Percentiles rank a stretch among this genome's conserved stretches.
These are phyloP conservation scores for Cucurbita ficifolia DNA, from an alignment of 306 rosid species.

Conservation along the genomic window DNA sequence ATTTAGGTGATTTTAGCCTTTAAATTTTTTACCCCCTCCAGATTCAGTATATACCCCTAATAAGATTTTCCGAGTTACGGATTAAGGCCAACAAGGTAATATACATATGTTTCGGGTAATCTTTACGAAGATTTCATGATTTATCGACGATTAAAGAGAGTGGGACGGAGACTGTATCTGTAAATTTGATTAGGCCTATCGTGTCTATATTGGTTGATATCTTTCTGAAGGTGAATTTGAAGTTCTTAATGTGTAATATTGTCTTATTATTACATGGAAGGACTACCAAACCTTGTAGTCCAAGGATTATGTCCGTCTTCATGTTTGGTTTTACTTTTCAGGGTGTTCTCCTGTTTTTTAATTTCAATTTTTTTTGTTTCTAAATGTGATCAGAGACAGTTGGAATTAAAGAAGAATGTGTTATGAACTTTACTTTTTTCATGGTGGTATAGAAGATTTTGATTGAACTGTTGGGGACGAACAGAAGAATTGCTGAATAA, in stretches of 20 bases:
- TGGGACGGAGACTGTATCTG: conserved; percentile 13
- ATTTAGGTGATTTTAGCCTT: conserved; percentile 30
- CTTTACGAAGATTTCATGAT: background rate
- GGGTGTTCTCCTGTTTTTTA: background rate
- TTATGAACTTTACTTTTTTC: background rate
- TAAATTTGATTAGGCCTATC: conserved; percentile 22
- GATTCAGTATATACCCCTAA: conserved; percentile 28
- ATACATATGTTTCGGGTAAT: conserved; percentile 19
- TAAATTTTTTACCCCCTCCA: conserved; percentile 7
- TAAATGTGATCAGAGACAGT: background rate
- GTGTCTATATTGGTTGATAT: conserved; percentile 45
- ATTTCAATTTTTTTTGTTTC: background rate
- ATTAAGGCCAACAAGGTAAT: conserved; percentile 17
- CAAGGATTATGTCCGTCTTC: background rate
- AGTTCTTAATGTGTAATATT: conserved; percentile 18
- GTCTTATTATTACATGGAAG: conserved; percentile 4
- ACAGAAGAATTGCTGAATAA: too few species aligned
- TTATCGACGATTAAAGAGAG: background rate
- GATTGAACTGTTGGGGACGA: background rate
- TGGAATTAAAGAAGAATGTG: background rate
- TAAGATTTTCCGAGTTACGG: conserved; percentile 18
- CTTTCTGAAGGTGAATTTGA: conserved; percentile 31
- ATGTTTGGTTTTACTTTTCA: background rate
- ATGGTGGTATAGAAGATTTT: background rate
- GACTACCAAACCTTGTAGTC: background rate